Conservation (phyloP, 2,329 filamentous ascomycete genomes). For the Aspergillus sp. region DNA sequence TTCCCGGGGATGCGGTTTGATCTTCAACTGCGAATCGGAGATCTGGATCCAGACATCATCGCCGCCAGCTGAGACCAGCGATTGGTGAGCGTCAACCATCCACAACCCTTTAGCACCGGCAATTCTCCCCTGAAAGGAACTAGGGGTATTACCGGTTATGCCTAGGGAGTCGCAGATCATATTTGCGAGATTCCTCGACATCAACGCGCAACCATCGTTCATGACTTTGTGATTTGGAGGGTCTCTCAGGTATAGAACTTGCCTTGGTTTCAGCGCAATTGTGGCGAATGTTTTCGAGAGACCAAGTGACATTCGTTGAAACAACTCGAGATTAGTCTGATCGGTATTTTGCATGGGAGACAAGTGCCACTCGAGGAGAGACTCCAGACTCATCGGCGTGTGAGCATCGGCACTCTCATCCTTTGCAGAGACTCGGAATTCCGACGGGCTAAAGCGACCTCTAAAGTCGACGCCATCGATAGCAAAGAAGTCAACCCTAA, state of each 20-base stretch:
- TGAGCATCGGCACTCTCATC: slow-evolving; percentile 32
- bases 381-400: slow-evolving; percentile 43
- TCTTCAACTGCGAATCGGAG: slow-evolving; percentile 62
- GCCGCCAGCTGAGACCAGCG: slow-evolving; percentile 28
- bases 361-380: slow-evolving; percentile 54
- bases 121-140: slow-evolving; percentile 62
- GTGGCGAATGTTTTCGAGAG: slow-evolving; percentile 51
- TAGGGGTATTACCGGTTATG: slow-evolving; percentile 49
- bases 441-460: slow-evolving; percentile 23
- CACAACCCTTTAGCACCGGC: slow-evolving; percentile 66
- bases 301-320: slow-evolving; percentile 49
- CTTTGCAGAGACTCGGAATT: slow-evolving; percentile 17
- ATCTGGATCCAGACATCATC: slow-evolving; percentile 60
- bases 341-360: slow-evolving; percentile 37
- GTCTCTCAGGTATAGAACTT: slow-evolving; percentile 43
- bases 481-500: slow-evolving; percentile 50
- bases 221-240: slow-evolving; percentile 39
- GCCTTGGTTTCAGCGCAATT: slow-evolving; percentile 38
- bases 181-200: slow-evolving; percentile 57
- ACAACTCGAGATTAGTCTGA: slow-evolving; percentile 51
- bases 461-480: slow-evolving; percentile 48
- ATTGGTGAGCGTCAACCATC: slow-evolving; percentile 55
- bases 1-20: slow-evolving; percentile 48
- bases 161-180: slow-evolving; percentile 52
- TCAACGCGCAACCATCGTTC: slow-evolving; percentile 59